Evolutionary conservation across 140 eudicot genomes (phyloP), one percentile per base, ranked within the genome.

Genomic region (Cichorium intybus): DNA sequence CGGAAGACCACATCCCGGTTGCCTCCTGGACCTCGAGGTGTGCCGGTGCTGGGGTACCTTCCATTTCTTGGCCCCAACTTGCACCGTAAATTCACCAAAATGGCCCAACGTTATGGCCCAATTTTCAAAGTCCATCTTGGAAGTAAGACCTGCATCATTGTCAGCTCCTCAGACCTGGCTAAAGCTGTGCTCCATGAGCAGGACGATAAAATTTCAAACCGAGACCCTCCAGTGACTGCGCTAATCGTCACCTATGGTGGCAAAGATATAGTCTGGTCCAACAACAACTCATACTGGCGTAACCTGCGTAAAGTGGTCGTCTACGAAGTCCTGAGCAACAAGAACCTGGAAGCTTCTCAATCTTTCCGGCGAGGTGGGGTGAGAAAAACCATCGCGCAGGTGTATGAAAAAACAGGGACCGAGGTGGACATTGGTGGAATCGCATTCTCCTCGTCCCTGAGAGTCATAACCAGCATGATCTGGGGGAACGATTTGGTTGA

Each of bases 21-120:
- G 33, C 87, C 85, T 14, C 93, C 93, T 0, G 87, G 92, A 12
- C 93, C 93, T 10, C 60, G 58, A 15, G 85, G 83, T 41, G 61
- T 85, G 5, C 85, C 93, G 3, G 26, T 81, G 4, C 39, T 85
- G 2, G 93, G 93, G 14, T 71, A 60, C 76, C 93, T 85, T 31
- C 85, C 75, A 3, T 85, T 66, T 34, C 72, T 85, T 9, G 76
- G 74, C 22, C 80, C 82, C 1, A 75, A 85, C 24, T 77, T 81
- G 62, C 85, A 85, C 57, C 58, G 72, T 0, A 29, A 76, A 56
- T 82, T 81, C 26, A 29, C 72, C 0, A 24, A 5, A 17, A 59
- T 78, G 39, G 82, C 82, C 10, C 58, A 24, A 4, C 60, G 68
- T 18, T 64, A 75, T 10, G 91, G 84, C 20, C 80, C 91, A 0